Evolutionary conservation across 2,329 filamentous ascomycete species (phyloP).

Genomic region (Lasiodiplodia hormozganensis): DNA sequence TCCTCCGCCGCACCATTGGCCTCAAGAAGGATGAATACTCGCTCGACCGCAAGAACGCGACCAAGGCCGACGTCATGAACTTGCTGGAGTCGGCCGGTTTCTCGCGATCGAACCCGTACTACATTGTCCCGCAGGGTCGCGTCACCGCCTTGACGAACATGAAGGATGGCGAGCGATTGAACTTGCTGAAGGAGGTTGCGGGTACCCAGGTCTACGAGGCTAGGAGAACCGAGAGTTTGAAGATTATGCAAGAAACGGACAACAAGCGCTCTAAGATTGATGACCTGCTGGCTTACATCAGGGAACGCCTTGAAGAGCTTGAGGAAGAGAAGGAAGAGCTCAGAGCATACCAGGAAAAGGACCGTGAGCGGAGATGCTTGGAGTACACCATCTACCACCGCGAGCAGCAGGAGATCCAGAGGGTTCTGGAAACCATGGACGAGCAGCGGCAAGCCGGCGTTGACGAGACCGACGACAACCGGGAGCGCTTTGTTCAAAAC

Average conservation of each 20-base stretch:
- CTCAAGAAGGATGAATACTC: conserved; percentile 99
- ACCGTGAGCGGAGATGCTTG: conserved; percentile 86
- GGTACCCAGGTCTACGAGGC: conserved; percentile 97
- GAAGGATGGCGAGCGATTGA: conserved; percentile 92
- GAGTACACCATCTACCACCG: conserved; percentile 95
- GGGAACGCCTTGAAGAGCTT: conserved; percentile 84
- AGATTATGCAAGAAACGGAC: conserved; percentile 96
- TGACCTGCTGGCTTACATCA: conserved; percentile 88
- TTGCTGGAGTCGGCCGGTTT: conserved; percentile 95
- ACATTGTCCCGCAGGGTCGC: conserved; percentile 96
- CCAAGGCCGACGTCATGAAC: conserved; percentile 93
- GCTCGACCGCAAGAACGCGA: conserved; percentile 94
- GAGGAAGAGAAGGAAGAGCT: conserved; percentile 98
- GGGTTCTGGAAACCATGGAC: conserved; percentile 82
- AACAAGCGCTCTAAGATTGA: conserved; percentile 96
- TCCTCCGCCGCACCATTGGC: conserved; percentile 91
- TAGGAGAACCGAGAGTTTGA: conserved; percentile 86
- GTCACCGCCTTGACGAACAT: conserved; percentile 97
- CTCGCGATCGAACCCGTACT: conserved; percentile 96
- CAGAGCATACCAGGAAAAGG: conserved; percentile 91
- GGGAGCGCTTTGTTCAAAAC: conserved; percentile 75
- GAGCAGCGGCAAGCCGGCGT: conserved; percentile 80
- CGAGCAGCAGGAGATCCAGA: conserved; percentile 80
- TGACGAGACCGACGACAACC: conserved; percentile 82
- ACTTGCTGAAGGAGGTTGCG: conserved; percentile 94